These are phyloP conservation scores for Stachybotrys chlorohalonatus DNA, from an alignment of 2,329 filamentous ascomycete species.

Conservation along the genomic window DNA sequence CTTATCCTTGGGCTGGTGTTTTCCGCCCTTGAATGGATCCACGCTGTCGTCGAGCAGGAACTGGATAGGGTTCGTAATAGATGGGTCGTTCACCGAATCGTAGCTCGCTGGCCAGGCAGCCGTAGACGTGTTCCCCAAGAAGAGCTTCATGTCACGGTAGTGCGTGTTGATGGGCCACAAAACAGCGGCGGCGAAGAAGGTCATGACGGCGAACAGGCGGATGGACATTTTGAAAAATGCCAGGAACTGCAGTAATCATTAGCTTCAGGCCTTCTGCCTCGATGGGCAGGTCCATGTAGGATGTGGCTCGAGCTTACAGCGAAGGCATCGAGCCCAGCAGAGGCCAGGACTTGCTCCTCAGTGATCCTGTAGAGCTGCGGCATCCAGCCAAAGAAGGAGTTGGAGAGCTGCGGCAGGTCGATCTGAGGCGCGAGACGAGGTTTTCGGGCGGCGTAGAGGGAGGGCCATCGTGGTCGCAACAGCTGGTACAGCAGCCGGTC, in stretches of 20 bases:
- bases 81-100: background rate
- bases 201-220: slow-evolving; percentile 68
- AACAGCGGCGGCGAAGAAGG: slow-evolving; percentile 72
- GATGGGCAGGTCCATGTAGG: background rate
- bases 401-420: slow-evolving; percentile 67
- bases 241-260: slow-evolving; percentile 49
- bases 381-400: slow-evolving; percentile 90
- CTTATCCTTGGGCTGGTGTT: slow-evolving; percentile 21
- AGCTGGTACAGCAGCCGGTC: slow-evolving; percentile 41
- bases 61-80: slow-evolving; percentile 6
- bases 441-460: slow-evolving; percentile 83
- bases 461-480: slow-evolving; percentile 83
- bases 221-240: slow-evolving; percentile 94
- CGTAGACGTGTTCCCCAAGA: background rate
- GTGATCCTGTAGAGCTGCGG: slow-evolving; percentile 73
- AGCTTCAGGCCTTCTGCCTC: slow-evolving; percentile 6
- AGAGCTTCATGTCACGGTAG: slow-evolving; percentile 28
- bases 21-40: slow-evolving; percentile 12
- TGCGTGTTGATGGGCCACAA: slow-evolving; percentile 78
- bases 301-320: slow-evolving; percentile 47
- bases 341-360: slow-evolving; percentile 81
- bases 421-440: slow-evolving; percentile 53
- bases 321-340: slow-evolving; percentile 89
- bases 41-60: slow-evolving; percentile 6
- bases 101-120: background rate